Conservation (phyloP, 2,329 filamentous ascomycete species). For the Aspergillus caelatus region DNA sequence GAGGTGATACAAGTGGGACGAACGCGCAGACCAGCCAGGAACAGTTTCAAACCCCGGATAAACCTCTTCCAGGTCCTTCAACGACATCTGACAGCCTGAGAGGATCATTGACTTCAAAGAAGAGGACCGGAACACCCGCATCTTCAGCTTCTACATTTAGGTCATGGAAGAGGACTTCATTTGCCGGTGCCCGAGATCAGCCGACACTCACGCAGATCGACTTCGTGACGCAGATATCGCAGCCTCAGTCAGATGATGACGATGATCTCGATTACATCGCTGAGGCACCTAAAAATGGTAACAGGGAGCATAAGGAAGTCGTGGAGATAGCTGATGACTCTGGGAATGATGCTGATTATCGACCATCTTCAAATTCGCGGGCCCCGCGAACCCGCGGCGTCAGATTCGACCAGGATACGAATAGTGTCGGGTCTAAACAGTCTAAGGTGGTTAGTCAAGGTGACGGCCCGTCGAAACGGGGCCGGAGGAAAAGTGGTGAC, state of each 20-base stretch:
- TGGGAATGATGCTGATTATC: slow-evolving; percentile 27
- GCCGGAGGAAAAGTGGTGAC: slow-evolving; percentile 25
- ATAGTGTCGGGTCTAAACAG: slow-evolving; percentile 20
- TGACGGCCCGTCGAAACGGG: slow-evolving; percentile 18
- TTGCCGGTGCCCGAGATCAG: slow-evolving; percentile 31
- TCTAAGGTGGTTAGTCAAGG: slow-evolving; percentile 16
- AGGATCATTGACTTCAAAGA: slow-evolving; percentile 16
- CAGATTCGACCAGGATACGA: slow-evolving; percentile 14
- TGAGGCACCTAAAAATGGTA: slow-evolving; percentile 4
- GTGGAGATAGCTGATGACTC: slow-evolving; percentile 30
- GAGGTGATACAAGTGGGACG: slow-evolving; percentile 16
- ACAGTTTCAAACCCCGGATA: slow-evolving; percentile 27
- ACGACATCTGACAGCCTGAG: slow-evolving; percentile 22
- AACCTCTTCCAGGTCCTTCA: slow-evolving; percentile 15
- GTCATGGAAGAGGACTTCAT: slow-evolving; percentile 21
- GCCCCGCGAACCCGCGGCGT: slow-evolving; percentile 13
- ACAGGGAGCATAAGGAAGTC: slow-evolving; percentile 20
- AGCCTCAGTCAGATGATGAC: slow-evolving; percentile 24
- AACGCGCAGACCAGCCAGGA: slow-evolving; percentile 20
- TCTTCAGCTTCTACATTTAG: slow-evolving; percentile 23
- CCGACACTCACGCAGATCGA: slow-evolving; percentile 47
- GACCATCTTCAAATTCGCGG: slow-evolving; percentile 15
- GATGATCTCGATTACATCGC: slow-evolving; percentile 38
- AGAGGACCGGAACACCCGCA: slow-evolving; percentile 15
- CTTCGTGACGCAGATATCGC: slow-evolving; percentile 34